These are phyloP conservation scores for Rhododendron kiyosumense DNA, from an alignment of 148 eudicot species.

Conservation along the genomic window DNA sequence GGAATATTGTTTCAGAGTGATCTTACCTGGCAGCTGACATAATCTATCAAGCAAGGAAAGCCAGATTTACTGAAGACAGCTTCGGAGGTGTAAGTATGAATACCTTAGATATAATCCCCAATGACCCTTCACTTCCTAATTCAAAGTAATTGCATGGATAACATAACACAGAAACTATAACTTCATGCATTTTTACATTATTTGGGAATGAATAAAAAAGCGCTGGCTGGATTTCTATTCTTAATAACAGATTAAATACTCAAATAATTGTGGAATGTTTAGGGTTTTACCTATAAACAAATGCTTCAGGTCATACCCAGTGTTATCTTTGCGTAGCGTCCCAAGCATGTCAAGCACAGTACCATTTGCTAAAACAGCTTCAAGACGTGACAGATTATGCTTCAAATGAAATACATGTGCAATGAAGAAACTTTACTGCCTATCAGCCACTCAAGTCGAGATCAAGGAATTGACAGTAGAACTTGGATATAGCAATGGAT, in stretches of 20 bases:
- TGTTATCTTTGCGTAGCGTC: constrained; percentile 91
- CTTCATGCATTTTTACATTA: not conserved
- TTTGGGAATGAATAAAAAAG: not conserved
- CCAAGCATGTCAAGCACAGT: constrained; percentile 91
- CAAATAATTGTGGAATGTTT: not conserved
- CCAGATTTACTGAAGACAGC: constrained; percentile 74
- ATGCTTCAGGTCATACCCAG: constrained; percentile 99
- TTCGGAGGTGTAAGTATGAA: constrained; percentile 89
- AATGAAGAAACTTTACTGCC: not conserved
- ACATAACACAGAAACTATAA: not conserved
- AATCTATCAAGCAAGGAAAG: constrained; percentile 94
- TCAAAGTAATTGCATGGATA: constrained; percentile 11
- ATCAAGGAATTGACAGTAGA: not conserved
- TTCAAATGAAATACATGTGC: constrained; percentile 12
- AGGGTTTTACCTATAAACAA: constrained; percentile 75
- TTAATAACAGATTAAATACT: not conserved
- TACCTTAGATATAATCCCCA: constrained; percentile 86
- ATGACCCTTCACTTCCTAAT: constrained; percentile 94
- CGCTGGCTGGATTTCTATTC: not conserved
- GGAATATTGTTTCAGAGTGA: not conserved
- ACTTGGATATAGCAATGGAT: not conserved
- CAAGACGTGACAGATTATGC: constrained; percentile 60
- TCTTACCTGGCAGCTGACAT: constrained; percentile 83
- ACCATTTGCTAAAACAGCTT: constrained; percentile 91
- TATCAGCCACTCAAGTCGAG: constrained; percentile 12